phyloP scores from a whole-genome alignment of 202 grass and related monocot species.

The Zizania palustris region DNA sequence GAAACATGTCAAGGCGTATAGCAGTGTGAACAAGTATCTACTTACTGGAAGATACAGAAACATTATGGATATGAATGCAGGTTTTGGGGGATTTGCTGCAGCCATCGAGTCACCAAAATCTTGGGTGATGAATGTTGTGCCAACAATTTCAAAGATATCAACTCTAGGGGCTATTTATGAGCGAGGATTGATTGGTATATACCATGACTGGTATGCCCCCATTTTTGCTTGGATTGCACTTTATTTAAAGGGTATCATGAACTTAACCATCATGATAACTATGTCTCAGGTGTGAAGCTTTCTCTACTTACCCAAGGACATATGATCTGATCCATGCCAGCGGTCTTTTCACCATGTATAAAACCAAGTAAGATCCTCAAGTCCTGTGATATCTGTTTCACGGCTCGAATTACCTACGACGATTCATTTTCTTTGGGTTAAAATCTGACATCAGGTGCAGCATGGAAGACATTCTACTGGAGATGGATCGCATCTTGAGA shows the following conservation, averaged over 20 bases:
- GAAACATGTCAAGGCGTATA: slow-evolving; percentile 94
- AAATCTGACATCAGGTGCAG: slow-evolving; percentile 63
- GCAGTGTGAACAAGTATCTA: slow-evolving; percentile 87
- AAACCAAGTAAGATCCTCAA: slow-evolving; percentile 60
- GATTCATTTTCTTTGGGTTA: slow-evolving; percentile 1
- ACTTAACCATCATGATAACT: slow-evolving; percentile 24
- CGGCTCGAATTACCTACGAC: not conserved
- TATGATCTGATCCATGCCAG: slow-evolving; percentile 95
- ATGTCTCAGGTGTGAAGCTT: slow-evolving; percentile 82
- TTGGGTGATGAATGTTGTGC: slow-evolving; percentile 99
- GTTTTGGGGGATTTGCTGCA: slow-evolving; percentile 79
- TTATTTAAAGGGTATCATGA: slow-evolving; percentile 1
- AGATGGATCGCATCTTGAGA: slow-evolving; percentile 95
- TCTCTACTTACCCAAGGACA: slow-evolving; percentile 98
- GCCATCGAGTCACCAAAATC: slow-evolving; percentile 83
- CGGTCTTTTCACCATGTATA: slow-evolving; percentile 86
- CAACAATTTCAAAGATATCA: slow-evolving; percentile 64
- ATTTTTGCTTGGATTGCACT: not conserved
- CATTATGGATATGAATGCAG: slow-evolving; percentile 98
- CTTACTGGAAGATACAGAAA: slow-evolving; percentile 91
- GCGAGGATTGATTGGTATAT: slow-evolving; percentile 96
- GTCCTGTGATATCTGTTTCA: not conserved
- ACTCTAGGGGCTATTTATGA: slow-evolving; percentile 86
- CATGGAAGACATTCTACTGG: slow-evolving; percentile 85
- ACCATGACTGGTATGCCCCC: slow-evolving; percentile 83